Percentiles rank a stretch among this genome's conserved stretches.
Conservation (phyloP, 345 rosid species). For the Isatis tinctoria region DNA sequence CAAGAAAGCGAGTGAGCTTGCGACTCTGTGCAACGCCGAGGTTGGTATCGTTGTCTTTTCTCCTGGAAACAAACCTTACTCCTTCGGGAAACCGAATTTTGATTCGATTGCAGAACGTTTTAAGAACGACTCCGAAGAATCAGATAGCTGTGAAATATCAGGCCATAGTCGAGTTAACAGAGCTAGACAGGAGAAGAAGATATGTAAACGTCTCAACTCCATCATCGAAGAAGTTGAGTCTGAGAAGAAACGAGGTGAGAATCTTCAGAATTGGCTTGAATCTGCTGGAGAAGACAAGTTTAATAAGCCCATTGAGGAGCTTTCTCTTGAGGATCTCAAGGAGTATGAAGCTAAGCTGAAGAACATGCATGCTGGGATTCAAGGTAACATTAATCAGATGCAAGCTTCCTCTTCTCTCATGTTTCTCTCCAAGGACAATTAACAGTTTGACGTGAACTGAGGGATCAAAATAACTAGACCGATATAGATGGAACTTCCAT, state of each 20-base stretch:
- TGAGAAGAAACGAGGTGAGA: conserved; percentile 29
- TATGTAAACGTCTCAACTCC: conserved; percentile 22
- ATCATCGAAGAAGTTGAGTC: not conserved
- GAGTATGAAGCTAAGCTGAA: conserved; percentile 5
- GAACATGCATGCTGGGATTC: not conserved
- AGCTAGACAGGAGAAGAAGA: conserved; percentile 13
- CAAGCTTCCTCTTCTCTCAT: conserved; percentile 17
- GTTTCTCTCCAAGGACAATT: not conserved
- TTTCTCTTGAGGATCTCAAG: conserved; percentile 25
- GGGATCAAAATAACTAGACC: not conserved
- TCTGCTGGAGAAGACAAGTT: conserved; percentile 18
- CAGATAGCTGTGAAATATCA: conserved; percentile 9
- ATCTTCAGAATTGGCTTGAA: conserved; percentile 17
- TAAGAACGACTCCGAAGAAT: conserved; percentile 9
- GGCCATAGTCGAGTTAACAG: not conserved
- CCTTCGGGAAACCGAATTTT: conserved; percentile 34
- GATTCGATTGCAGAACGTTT: conserved; percentile 29
- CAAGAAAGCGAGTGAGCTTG: conserved; percentile 42
- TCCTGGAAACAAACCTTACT: conserved; percentile 36
- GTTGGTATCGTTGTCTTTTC: conserved; percentile 36
- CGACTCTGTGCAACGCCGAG: conserved; percentile 34
- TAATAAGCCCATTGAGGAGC: conserved; percentile 20
- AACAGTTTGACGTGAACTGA: not conserved
- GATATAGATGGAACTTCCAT: not conserved
- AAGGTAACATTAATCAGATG: not conserved